phyloP scores from a whole-genome alignment of 495 filamentous ascomycete species.

The Neurospora sp. region DNA sequence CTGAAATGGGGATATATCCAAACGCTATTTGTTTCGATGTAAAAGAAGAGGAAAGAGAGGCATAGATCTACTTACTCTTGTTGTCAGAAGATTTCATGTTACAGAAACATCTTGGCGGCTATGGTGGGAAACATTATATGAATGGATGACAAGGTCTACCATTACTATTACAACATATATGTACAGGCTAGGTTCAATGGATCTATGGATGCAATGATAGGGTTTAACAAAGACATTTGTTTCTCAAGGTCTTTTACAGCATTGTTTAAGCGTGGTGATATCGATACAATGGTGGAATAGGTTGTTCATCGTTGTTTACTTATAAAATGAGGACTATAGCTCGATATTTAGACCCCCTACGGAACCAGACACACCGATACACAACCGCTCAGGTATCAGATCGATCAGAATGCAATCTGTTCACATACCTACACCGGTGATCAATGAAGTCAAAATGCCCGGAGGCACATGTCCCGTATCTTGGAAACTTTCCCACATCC shows the following conservation, averaged over 20 bases:
- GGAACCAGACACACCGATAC: not conserved
- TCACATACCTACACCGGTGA: not conserved
- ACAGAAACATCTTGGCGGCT: not conserved
- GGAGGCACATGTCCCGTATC: not conserved
- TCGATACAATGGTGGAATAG: not conserved
- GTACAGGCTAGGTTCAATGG: not conserved
- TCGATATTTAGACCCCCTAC: not conserved
- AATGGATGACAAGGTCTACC: not conserved
- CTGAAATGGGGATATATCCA: not conserved
- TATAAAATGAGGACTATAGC: not conserved
- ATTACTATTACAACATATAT: not conserved
- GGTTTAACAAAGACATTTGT: not conserved
- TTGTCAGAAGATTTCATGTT: not conserved
- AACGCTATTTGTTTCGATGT: not conserved
- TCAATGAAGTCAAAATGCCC: not conserved
- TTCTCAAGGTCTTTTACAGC: not conserved
- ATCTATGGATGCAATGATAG: not conserved
- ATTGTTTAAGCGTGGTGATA: not conserved
- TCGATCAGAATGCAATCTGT: not conserved
- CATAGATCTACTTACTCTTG: not conserved
- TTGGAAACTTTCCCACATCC: not conserved
- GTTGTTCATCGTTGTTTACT: not conserved
- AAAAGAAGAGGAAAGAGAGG: not conserved
- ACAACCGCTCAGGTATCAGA: no score
- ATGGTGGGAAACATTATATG: not conserved